Percentiles rank a stretch among this genome's conserved stretches.
These are phyloP conservation scores for Xylariales sp. DNA, from an alignment of 2,329 filamentous ascomycete species.

Conservation along the genomic window DNA sequence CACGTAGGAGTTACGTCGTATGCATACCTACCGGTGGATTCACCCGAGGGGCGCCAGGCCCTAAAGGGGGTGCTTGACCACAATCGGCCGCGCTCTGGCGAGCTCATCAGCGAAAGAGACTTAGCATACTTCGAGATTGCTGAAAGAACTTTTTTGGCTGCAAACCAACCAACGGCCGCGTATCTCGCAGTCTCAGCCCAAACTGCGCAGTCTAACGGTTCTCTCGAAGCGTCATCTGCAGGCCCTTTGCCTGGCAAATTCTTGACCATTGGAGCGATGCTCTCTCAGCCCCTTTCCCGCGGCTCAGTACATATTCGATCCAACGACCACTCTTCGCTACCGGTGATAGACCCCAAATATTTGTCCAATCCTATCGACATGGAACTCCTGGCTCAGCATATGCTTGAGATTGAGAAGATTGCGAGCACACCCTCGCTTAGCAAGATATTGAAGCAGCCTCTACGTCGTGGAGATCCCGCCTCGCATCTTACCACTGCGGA, in stretches of 20 bases:
- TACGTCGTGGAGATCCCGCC: background rate
- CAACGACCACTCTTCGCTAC: slow-evolving; percentile 6
- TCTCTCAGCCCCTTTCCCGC: slow-evolving; percentile 35
- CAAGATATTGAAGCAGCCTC: slow-evolving; percentile 38
- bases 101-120: slow-evolving; percentile 5
- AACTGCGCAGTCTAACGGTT: slow-evolving; percentile 8
- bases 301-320: slow-evolving; percentile 38
- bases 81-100: slow-evolving; percentile 10
- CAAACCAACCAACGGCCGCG: slow-evolving; percentile 21
- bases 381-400: slow-evolving; percentile 37
- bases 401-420: slow-evolving; percentile 35
- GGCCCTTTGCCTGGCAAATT: slow-evolving; percentile 22
- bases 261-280: slow-evolving; percentile 27
- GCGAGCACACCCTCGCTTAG: slow-evolving; percentile 27
- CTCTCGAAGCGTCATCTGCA: background rate
- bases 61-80: slow-evolving; percentile 19
- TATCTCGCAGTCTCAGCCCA: slow-evolving; percentile 31
- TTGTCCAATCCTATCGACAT: slow-evolving; percentile 39
- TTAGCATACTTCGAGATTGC: slow-evolving; percentile 26
- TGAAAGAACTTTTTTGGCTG: slow-evolving; percentile 24
- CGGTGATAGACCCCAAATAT: slow-evolving; percentile 38
- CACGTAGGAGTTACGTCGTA: slow-evolving; percentile 32
- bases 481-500: slow-evolving; percentile 25
- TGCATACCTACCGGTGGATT: slow-evolving; percentile 34
- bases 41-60: slow-evolving; percentile 13